Conservation (phyloP, 805 yeast species). For the Isabelozyma pseudorhagii region DNA sequence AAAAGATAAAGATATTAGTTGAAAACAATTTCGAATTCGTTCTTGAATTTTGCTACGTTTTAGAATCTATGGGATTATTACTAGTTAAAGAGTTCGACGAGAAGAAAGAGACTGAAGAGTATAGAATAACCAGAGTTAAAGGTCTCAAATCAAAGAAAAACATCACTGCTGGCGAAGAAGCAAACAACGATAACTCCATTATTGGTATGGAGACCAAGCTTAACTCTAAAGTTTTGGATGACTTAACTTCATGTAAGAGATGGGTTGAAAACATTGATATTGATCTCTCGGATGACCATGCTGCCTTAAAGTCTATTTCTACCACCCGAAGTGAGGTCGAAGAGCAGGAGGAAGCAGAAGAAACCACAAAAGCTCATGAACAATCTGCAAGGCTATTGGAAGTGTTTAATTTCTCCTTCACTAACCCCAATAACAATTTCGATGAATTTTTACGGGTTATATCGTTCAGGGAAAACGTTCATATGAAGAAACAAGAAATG, state of each 20-base stretch:
- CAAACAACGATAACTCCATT: background rate
- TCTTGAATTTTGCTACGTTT: conserved; percentile 48
- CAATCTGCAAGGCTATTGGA: conserved; percentile 13
- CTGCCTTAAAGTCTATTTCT: background rate
- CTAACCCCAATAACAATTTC: conserved; percentile 8
- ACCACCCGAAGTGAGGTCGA: conserved; percentile 6
- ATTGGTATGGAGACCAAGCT: background rate
- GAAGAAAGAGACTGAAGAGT: conserved; percentile 24
- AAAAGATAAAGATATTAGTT: conserved; percentile 11
- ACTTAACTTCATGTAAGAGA: background rate
- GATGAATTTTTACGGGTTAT: conserved; percentile 16
- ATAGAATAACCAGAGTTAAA: conserved; percentile 69
- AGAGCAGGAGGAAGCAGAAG: conserved; percentile 4
- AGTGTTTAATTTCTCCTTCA: conserved; percentile 14
- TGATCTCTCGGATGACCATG: background rate
- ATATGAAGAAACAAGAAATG: conserved; percentile 11
- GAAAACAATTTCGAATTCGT: conserved; percentile 26
- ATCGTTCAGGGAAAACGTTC: conserved; percentile 24
- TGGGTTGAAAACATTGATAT: background rate
- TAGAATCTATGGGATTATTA: conserved; percentile 77
- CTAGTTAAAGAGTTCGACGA: conserved; percentile 40
- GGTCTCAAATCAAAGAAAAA: conserved; percentile 56
- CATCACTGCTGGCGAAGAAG: conserved; percentile 5
- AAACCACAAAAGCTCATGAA: background rate
- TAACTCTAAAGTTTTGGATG: conserved; percentile 1